These are phyloP conservation scores for Danielia oregonensis DNA, from an alignment of 805 yeast genomes.

Conservation along the genomic window DNA sequence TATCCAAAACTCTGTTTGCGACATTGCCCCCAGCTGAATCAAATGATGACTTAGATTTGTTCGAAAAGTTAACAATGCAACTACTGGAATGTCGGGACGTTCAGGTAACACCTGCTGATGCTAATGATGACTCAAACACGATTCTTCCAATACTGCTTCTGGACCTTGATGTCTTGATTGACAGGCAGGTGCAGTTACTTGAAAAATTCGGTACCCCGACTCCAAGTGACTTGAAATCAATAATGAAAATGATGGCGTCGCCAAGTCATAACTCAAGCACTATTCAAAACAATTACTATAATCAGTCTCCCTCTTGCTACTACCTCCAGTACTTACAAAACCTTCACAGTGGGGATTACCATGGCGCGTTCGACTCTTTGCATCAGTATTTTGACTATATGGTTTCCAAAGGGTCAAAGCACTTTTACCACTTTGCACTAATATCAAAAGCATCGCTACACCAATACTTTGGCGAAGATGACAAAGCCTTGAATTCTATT, in stretches of 20 bases:
- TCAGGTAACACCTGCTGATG: slow-evolving; percentile 1
- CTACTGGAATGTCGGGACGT: slow-evolving; percentile 6
- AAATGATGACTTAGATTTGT: slow-evolving; percentile 13
- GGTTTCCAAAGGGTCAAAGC: slow-evolving; percentile 61
- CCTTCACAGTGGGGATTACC: slow-evolving; percentile 58
- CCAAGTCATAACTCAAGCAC: slow-evolving; percentile 34
- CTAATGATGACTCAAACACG: slow-evolving; percentile 1
- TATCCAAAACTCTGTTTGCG: background rate
- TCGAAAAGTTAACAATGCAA: slow-evolving; percentile 13
- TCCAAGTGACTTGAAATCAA: slow-evolving; percentile 39
- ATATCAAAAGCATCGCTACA: slow-evolving; percentile 70
- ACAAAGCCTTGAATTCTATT: slow-evolving; percentile 71
- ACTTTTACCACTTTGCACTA: slow-evolving; percentile 73
- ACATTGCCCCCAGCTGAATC: background rate
- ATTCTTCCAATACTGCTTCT: slow-evolving; percentile 38
- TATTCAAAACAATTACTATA: slow-evolving; percentile 29
- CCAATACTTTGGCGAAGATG: slow-evolving; percentile 60
- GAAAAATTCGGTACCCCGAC: slow-evolving; percentile 52
- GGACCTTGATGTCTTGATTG: slow-evolving; percentile 48
- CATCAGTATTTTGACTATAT: slow-evolving; percentile 71
- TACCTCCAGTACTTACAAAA: slow-evolving; percentile 61
- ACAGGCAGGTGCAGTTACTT: slow-evolving; percentile 49
- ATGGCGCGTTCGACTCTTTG: slow-evolving; percentile 46
- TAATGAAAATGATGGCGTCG: slow-evolving; percentile 45
- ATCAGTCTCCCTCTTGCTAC: slow-evolving; percentile 38